Percentiles rank a stretch among this genome's conserved stretches.
phyloP scores from a whole-genome alignment of 2,329 filamentous ascomycete species.

The Diaporthe ampelina region DNA sequence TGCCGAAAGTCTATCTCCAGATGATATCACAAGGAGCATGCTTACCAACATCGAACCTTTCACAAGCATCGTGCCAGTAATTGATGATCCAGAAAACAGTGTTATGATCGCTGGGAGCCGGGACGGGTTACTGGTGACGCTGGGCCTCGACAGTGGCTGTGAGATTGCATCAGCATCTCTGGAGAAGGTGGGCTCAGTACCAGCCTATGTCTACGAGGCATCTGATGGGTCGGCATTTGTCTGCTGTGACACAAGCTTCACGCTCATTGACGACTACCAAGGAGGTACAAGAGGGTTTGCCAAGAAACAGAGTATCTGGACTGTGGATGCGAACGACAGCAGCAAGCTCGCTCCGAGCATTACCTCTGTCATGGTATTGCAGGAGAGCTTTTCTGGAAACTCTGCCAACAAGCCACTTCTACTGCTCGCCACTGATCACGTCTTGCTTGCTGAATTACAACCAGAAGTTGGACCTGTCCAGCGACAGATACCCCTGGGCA shows the following conservation, averaged over 20 bases:
- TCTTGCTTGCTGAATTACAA: slow-evolving; percentile 69
- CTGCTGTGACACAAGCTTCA: slow-evolving; percentile 63
- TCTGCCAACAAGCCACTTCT: slow-evolving; percentile 59
- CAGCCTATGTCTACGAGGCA: slow-evolving; percentile 46
- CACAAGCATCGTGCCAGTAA: slow-evolving; percentile 59
- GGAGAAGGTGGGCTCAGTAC: slow-evolving; percentile 48
- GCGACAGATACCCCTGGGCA: slow-evolving; percentile 61
- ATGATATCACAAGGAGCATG: slow-evolving; percentile 3
- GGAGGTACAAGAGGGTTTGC: slow-evolving; percentile 50
- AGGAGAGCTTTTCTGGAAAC: slow-evolving; percentile 55
- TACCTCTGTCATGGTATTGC: slow-evolving; percentile 61
- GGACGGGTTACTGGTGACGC: slow-evolving; percentile 64
- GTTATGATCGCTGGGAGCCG: slow-evolving; percentile 63
- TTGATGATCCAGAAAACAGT: slow-evolving; percentile 46
- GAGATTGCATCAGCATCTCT: slow-evolving; percentile 37
- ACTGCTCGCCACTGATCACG: slow-evolving; percentile 62
- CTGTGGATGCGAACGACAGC: slow-evolving; percentile 63
- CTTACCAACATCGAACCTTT: slow-evolving; percentile 48
- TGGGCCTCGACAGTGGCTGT: slow-evolving; percentile 47
- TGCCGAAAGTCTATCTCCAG: neutral
- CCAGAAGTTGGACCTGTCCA: slow-evolving; percentile 61
- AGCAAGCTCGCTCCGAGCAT: slow-evolving; percentile 62
- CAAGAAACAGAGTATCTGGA: slow-evolving; percentile 63
- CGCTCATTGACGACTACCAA: slow-evolving; percentile 58
- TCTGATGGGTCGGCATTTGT: slow-evolving; percentile 54